Percentiles rank a stretch among this genome's conserved stretches.
phyloP scores from a whole-genome alignment of 306 rosid species.

The Begonia loranthoides region DNA sequence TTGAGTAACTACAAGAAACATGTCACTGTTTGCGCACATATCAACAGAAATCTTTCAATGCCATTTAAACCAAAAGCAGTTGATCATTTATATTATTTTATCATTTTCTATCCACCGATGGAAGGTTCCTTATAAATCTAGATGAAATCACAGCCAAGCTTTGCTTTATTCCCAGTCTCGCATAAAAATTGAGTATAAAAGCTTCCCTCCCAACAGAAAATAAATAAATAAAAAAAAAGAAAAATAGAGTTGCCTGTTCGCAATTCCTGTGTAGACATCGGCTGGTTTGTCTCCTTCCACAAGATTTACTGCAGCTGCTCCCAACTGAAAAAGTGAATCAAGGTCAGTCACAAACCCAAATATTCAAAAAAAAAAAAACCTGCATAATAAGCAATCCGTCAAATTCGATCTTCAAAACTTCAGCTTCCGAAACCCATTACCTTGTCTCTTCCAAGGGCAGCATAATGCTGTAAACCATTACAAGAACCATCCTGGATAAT shows the following conservation, averaged over 20 bases:
- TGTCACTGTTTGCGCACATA: no score
- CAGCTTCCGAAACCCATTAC: conserved; percentile 19
- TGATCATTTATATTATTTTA: conserved; percentile 2
- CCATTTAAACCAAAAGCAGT: background rate
- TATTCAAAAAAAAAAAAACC: background rate
- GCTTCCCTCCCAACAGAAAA: no score
- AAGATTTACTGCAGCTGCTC: conserved; percentile 96
- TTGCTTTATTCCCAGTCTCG: no score
- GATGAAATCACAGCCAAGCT: no score
- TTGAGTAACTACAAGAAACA: no score
- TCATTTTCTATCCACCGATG: no score
- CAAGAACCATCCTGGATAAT: conserved; percentile 91
- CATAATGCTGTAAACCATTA: conserved; percentile 98
- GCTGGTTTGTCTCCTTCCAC: conserved; percentile 82
- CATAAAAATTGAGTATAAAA: no score
- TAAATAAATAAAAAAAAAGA: no score
- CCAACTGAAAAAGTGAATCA: conserved; percentile 41
- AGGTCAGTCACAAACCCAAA: conserved; percentile 1
- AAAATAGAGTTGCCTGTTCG: conserved; percentile 40
- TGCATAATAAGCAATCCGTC: no score
- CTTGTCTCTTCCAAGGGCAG: conserved; percentile 98
- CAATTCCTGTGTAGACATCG: conserved; percentile 95
- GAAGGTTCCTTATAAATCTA: no score
- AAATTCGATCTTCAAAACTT: no score
- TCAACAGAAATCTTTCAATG: no score